Evolutionary conservation across 345 rosid genomes (phyloP), one percentile per base, ranked within the genome.

Genomic region (Isatis tinctoria): DNA sequence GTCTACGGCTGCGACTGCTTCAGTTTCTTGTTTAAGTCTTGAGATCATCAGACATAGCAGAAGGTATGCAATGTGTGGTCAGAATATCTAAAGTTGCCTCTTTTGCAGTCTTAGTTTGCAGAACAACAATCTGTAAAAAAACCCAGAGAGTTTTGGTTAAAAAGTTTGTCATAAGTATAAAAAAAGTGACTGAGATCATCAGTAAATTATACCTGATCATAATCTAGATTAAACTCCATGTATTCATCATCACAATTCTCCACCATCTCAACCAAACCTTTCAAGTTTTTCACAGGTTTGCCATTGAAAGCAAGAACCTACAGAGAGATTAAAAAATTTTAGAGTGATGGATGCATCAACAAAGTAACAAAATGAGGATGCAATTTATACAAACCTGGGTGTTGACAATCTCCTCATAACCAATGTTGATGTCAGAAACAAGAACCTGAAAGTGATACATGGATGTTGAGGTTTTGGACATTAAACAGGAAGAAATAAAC

Each of bases 331-430:
- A 63, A 57, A 52, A 37, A 24, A 24, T 11, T 11, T 72, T 4
- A 33, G 71, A 33, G 36, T 35, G 77, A 36, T 45, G 60, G 40
- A 56, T 24, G 39, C 20, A 58, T 49, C 26, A n/a, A 53, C 17
- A 57, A 33, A 54, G 18, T 45, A 60, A 8, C 13, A 26, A 51
- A 30, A 60, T 32, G 58, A 12, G 61, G 26, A 32, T 33, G 57
- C 5, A 40, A 11, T 24, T 41, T 33, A 27, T 3, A 68, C 80
- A 54, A 27, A 89, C 98, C 95, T 91, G 96, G 22, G 90, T 91
- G 75, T 94, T 94, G 81, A 94, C 93, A 72, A 94, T 89, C 52
- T 89, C 98, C 65, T 94, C 97, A 22, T 94, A 94, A 76, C 98
- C 96, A 56, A 93, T 91, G 79, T 91, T 93, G 32, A 91, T 82